phyloP scores from a whole-genome alignment of 2,329 filamentous ascomycete species.

The Diatrype stigma region DNA sequence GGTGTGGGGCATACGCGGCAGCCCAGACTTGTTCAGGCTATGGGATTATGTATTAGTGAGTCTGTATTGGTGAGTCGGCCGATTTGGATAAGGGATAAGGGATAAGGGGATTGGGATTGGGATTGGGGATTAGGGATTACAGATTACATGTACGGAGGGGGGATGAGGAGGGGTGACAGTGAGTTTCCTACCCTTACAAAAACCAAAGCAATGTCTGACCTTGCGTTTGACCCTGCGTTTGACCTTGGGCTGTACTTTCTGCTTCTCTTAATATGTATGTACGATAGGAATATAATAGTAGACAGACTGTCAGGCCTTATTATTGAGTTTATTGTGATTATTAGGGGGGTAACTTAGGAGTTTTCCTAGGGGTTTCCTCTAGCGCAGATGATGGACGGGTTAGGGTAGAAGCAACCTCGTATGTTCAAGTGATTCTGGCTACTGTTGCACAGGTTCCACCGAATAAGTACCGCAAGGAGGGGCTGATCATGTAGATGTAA shows the following conservation, averaged over 20 bases:
- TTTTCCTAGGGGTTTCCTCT: no score
- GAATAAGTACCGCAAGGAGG: background rate
- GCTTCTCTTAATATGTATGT: no score
- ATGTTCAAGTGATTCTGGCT: background rate
- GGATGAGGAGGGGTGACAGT: background rate
- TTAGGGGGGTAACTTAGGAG: no score
- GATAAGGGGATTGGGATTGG: no score
- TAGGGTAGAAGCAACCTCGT: no score
- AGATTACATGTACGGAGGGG: background rate
- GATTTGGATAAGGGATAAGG: background rate
- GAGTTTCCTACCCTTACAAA: background rate
- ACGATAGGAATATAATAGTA: no score
- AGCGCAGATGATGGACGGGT: no score
- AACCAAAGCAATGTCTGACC: background rate
- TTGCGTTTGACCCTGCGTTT: no score
- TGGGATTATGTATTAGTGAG: background rate
- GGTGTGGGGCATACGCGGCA: background rate
- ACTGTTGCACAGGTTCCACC: background rate
- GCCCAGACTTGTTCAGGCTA: background rate
- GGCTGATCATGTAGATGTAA: background rate
- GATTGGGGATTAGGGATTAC: no score
- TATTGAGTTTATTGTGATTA: no score
- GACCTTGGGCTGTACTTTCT: background rate
- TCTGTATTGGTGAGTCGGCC: no score
- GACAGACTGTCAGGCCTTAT: no score